phyloP scores from a whole-genome alignment of 352 stramenopile genomes.

The Nothophytophthora sp. region DNA sequence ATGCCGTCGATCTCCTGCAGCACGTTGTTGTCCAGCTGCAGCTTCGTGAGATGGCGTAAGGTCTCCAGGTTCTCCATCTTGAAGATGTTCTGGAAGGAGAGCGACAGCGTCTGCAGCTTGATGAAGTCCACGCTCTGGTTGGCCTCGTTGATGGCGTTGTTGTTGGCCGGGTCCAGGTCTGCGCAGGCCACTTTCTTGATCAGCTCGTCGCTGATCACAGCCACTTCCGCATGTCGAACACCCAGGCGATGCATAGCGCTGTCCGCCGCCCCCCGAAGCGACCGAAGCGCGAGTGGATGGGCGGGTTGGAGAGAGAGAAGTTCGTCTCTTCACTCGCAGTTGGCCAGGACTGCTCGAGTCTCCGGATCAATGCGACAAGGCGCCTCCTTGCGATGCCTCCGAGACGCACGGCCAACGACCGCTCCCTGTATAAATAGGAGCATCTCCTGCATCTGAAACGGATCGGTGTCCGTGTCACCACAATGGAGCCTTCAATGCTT shows the following conservation, averaged over 20 bases:
- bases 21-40: slow-evolving; percentile 96
- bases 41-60: slow-evolving; percentile 85
- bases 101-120: slow-evolving; percentile 71
- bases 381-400: slow-evolving; percentile 15
- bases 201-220: slow-evolving; percentile 80
- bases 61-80: slow-evolving; percentile 95
- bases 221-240: slow-evolving; percentile 73
- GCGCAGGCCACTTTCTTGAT: slow-evolving; percentile 65
- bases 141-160: slow-evolving; percentile 68
- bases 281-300: too few relatives aligned
- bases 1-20: slow-evolving; percentile 92
- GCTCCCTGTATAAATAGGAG: slow-evolving; percentile 15
- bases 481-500: slow-evolving; percentile 13
- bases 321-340: too few relatives aligned
- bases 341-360: too few relatives aligned
- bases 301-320: too few relatives aligned
- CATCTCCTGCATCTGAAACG: too few relatives aligned
- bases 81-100: slow-evolving; percentile 94
- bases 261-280: too few relatives aligned
- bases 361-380: slow-evolving; percentile 23
- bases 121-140: slow-evolving; percentile 73
- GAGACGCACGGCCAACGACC: slow-evolving; percentile 10
- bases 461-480: slow-evolving; percentile 1
- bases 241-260: slow-evolving; percentile 70
- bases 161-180: slow-evolving; percentile 67